Base-by-base conservation (phyloP, 2,329 filamentous ascomycete species). In the Coniochaeta pulveracea region DNA sequence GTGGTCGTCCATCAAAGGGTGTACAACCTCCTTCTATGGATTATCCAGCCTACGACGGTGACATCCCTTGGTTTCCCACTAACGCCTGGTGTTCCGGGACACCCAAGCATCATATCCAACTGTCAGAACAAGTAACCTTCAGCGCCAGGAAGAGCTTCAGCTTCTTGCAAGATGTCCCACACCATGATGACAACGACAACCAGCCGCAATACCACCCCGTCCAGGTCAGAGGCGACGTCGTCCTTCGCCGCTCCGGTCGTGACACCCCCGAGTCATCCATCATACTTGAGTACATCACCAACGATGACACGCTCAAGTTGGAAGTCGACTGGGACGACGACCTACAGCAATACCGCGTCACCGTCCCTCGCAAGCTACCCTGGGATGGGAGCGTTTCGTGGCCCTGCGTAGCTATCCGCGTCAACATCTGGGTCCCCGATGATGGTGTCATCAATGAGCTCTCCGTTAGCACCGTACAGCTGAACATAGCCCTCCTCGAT, bases 321-420 rank as follows among this genome's bases (percentile, higher is more conserved):
- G 38, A 46, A 5, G 33, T 58, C 10, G 37, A 50, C 3, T 54
- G 54, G 23, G 46, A 63, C 33, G 41, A 50, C 10, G 41, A 48
- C 1, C 22, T 39, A 1, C 66, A 71, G 40, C 19, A 24, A 3
- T 49, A 71, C 35, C 40, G 47, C 11, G 40, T 72, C 16, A 47
- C 40, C 9, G 56, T 61, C 3, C 66, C 66, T 1, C 44, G 44
- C 19, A 43, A 37, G 8, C 34, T 61, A 29, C 42, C 49, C 2
- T 55, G 54, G 44, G 32, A 40, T 10, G 33, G 43, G 3, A 19
- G 40, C 10, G 35, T 42, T 2, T 40, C 46, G 6, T 35, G 40
- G 26, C 63, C 66, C 2, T 73, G 69, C 42, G 51, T 72, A 14
- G 58, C 62, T 38, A 52, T 73, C 36, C 57, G 56, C 9, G 51